Conservation (phyloP, 2,329 filamentous ascomycete genomes). For the Lecanicillium sp. region DNA sequence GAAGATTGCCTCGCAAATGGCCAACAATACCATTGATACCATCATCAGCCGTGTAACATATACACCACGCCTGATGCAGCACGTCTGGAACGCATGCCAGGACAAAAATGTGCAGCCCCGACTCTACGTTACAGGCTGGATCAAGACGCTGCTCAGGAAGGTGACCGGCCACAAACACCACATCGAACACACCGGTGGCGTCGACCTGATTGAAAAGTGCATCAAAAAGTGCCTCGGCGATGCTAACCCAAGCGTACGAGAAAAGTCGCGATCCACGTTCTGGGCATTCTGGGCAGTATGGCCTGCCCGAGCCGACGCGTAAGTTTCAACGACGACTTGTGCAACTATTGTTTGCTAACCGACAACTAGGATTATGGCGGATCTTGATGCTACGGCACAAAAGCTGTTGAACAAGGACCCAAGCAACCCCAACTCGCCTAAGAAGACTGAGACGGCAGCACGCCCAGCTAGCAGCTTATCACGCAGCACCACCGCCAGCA, state of each 20-base stretch:
- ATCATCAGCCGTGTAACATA: constrained; percentile 77
- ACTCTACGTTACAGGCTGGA: constrained; percentile 71
- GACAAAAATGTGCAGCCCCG: constrained; percentile 92
- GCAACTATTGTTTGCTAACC: constrained; percentile 16
- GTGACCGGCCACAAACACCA: constrained; percentile 71
- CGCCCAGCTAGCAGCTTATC: constrained; percentile 55
- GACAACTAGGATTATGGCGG: constrained; percentile 60
- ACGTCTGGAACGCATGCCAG: constrained; percentile 72
- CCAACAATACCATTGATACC: constrained; percentile 70
- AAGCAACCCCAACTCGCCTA: constrained; percentile 67
- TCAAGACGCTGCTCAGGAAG: constrained; percentile 73
- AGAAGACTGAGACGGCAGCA: constrained; percentile 40
- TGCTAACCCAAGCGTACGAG: constrained; percentile 82
- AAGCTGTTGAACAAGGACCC: constrained; percentile 75
- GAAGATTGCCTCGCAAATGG: constrained; percentile 82
- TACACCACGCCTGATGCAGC: constrained; percentile 73
- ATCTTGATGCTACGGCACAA: constrained; percentile 70
- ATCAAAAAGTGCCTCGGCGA: constrained; percentile 85
- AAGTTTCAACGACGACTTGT: constrained; percentile 27
- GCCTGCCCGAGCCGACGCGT: constrained; percentile 69
- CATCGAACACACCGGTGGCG: constrained; percentile 75
- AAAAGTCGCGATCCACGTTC: constrained; percentile 76
- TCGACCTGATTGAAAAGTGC: constrained; percentile 79
- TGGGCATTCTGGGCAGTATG: constrained; percentile 77
- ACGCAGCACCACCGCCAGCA: constrained; percentile 50